Evolutionary conservation across 1,139 yeast species (phyloP).

Genomic region (Arxiozyma telluris): DNA sequence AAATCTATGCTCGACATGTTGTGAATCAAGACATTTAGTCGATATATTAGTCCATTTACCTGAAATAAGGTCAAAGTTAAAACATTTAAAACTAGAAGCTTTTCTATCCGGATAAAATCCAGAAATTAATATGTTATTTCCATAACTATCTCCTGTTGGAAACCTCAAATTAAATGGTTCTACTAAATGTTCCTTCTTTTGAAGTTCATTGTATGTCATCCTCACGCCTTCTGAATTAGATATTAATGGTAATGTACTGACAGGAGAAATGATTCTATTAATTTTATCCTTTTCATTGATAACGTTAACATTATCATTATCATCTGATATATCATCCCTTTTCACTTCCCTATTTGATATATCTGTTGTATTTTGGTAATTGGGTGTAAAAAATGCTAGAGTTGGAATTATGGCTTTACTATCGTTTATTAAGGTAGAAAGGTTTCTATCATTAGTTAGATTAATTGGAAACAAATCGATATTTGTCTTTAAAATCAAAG

Average conservation of each 20-base stretch:
- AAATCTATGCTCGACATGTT: constrained; percentile 47
- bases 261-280: constrained; percentile 17
- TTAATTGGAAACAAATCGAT: constrained; percentile 18
- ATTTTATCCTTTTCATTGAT: not conserved
- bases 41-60: constrained; percentile 60
- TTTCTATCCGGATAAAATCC: constrained; percentile 42
- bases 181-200: constrained; percentile 12
- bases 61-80: constrained; percentile 54
- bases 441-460: constrained; percentile 18
- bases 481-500: constrained; percentile 15
- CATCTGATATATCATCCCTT: constrained; percentile 4
- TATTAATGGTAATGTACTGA: constrained; percentile 28
- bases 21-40: constrained; percentile 43
- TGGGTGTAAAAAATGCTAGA: constrained; percentile 21
- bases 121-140: constrained; percentile 51
- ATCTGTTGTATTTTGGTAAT: constrained; percentile 7
- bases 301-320: constrained; percentile 3
- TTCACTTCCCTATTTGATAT: not conserved
- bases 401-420: constrained; percentile 27
- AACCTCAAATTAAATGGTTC: constrained; percentile 36
- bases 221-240: constrained; percentile 29
- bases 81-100: constrained; percentile 43
- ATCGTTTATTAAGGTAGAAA: constrained; percentile 25
- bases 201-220: constrained; percentile 15
- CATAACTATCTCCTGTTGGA: constrained; percentile 58